Base-by-base conservation (phyloP, 352 stramenopile species). In the Phytophthora litchii region DNA sequence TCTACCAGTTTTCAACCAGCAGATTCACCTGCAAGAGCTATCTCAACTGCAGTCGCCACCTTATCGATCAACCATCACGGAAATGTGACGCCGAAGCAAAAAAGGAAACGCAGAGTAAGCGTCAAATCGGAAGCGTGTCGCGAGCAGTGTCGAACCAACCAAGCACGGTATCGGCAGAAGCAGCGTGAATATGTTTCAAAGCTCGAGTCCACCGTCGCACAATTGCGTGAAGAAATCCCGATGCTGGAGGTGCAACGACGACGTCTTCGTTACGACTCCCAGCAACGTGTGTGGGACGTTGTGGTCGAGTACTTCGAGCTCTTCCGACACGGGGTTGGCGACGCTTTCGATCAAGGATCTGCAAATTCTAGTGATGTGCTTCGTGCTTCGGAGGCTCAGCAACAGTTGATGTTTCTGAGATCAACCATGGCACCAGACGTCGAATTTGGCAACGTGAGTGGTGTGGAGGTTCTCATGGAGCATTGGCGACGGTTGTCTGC, bases 131-230 rank as follows among this genome's bases (percentile, higher is more conserved):
- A 80, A 31, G 64, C 73, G 2, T 76, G 78, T 42, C 73, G 78
- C 2, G 72, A 86, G 42, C 78, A 88, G 42, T 86, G 78, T 38
- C 75, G 78, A 23, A 70, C 50, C 16, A 88, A 86, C 57, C 78
- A 88, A 51, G 78, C 73, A 17, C 62, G 75, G 16, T 88, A 88
- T 57, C 75, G 78, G 20, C 75, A 74, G 21, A 83, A 80, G 32
- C 77, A 86, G 54, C 68, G 71, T 3, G 59, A 64, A 12, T 72
- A 75, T 13, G 54, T 70, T 1, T 21, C 64, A 9, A 47, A 67
- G 11, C 61, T 86, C 2, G 64, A 82, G 42, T 37, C 58, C 10
- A 71, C 42, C 3, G 72, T 83, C 1, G 43, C 53, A 3, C 25
- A 72, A 20, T 60, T 87, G 0, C 72, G 72, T 3, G 45, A 70